Evolutionary conservation across 352 stramenopile genomes (phyloP), one percentile per base, ranked within the genome.

Genomic region (Phytophthora cryptogea): DNA sequence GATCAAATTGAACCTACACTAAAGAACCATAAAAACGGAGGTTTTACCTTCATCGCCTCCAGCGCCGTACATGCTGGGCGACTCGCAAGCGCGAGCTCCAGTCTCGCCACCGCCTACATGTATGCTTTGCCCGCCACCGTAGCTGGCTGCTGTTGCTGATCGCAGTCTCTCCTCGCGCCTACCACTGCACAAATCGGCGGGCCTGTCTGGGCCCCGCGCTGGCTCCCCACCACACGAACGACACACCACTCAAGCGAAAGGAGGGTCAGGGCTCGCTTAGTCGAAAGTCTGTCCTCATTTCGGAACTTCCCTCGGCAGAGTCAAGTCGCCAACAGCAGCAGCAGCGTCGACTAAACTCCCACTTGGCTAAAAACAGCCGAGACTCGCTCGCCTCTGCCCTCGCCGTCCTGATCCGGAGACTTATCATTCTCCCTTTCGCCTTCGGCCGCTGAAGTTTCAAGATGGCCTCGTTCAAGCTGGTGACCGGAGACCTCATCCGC

Each of bases 401-500:
- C 28, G 43, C 5, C 28, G 50, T 51, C 61, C 36, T 66, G 54
- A 48, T 50, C 47, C 16, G 28, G 11, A 52, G 23, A 10, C 30
- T 41, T 23, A 3, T 36, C 23, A 54, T 40, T 46, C 14, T 51
- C 39, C 28, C 17, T 53, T 50, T 54, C 61, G 28, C 11, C 40
- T 45, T 54, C 61, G 28, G 8, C 40, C 6, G 6, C 33, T 45
- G 36, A 36, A 44, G 10, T 16, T 23, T 17, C 33, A 8, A 8
- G 17, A 77, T 68, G 42, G 57, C 70, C 43, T 66, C 65, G 50
- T 84, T 84, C 63, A 78, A 76, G 33, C 23, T 84, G 45, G 66
- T 81, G 10, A 80, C 76, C 13, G 68, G 72, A 42, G 80, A 90
- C 59, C 66, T 90, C 47, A 79, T 87, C 43, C 78, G 76, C 27